These are phyloP conservation scores for Quercus variabilis DNA, from an alignment of 306 rosid species.

Conservation along the genomic window DNA sequence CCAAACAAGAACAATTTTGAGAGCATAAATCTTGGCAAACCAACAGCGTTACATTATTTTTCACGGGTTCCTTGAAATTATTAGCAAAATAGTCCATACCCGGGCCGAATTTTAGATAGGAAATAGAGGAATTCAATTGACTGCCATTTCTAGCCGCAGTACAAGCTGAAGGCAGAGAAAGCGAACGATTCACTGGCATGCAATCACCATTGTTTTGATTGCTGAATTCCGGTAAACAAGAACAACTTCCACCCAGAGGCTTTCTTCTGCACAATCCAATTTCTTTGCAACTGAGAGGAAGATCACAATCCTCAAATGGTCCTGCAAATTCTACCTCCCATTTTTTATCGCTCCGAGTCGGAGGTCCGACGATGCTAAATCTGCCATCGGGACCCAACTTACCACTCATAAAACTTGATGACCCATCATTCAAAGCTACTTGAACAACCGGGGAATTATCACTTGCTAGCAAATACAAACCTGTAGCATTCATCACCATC, in stretches of 20 bases:
- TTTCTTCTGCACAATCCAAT: conserved; percentile 51
- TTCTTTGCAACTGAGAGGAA: conserved; percentile 64
- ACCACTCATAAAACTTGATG: conserved; percentile 48
- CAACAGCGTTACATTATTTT: conserved; percentile 37
- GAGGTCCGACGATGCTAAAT: conserved; percentile 48
- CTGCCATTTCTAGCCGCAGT: not conserved
- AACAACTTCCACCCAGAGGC: conserved; percentile 43
- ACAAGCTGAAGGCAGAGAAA: conserved; percentile 53
- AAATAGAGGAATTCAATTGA: conserved; percentile 45
- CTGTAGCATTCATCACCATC: conserved; percentile 54
- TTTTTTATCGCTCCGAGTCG: conserved; percentile 7
- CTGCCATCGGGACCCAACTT: conserved; percentile 54
- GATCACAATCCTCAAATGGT: conserved; percentile 55
- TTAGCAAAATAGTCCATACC: conserved; percentile 51
- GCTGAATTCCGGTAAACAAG: conserved; percentile 64
- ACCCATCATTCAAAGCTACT: conserved; percentile 28
- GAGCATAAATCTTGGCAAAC: conserved; percentile 64
- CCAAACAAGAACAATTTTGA: conserved; percentile 67
- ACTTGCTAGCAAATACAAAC: conserved; percentile 53
- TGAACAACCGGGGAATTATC: conserved; percentile 45
- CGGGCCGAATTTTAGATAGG: conserved; percentile 52
- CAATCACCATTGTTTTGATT: conserved; percentile 43
- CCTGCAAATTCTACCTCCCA: conserved; percentile 52
- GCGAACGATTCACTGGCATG: conserved; percentile 50
- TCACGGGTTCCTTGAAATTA: conserved; percentile 43